phyloP scores from a whole-genome alignment of 805 yeast genomes.

The Starmerella apis region DNA sequence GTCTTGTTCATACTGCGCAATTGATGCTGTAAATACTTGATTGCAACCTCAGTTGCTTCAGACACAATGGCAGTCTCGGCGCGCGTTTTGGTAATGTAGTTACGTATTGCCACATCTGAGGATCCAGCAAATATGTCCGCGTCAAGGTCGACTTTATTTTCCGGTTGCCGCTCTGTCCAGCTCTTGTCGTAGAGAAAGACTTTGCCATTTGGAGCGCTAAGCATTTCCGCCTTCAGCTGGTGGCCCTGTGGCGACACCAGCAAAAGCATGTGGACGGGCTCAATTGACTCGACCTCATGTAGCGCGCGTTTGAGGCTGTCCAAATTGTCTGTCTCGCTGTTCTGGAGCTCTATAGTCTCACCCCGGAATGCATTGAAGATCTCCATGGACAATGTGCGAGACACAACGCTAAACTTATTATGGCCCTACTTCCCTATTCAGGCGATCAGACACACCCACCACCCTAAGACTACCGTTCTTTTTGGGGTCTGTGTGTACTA shows the following conservation, averaged over 20 bases:
- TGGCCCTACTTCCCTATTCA: not conserved
- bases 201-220: slow-evolving; percentile 22
- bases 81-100: not conserved
- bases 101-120: not conserved
- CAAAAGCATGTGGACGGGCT: slow-evolving; percentile 26
- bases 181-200: slow-evolving; percentile 26
- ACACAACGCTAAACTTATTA: not conserved
- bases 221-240: slow-evolving; percentile 26
- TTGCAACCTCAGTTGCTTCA: slow-evolving; percentile 6
- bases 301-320: slow-evolving; percentile 24
- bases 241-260: slow-evolving; percentile 14
- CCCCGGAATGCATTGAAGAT: slow-evolving; percentile 28
- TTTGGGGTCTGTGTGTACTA: not conserved
- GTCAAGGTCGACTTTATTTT: not conserved
- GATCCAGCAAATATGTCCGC: slow-evolving; percentile 7
- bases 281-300: slow-evolving; percentile 15
- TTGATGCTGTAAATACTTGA: slow-evolving; percentile 8
- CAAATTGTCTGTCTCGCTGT: slow-evolving; percentile 22
- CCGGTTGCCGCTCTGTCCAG: slow-evolving; percentile 12
- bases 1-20: slow-evolving; percentile 2
- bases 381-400: slow-evolving; percentile 19
- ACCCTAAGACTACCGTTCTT: not conserved
- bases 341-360: slow-evolving; percentile 16
- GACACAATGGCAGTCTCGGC: slow-evolving; percentile 5
- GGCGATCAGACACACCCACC: not conserved